These are phyloP conservation scores for Bertia moriformis DNA, from an alignment of 2,329 filamentous ascomycete genomes.

Conservation along the genomic window DNA sequence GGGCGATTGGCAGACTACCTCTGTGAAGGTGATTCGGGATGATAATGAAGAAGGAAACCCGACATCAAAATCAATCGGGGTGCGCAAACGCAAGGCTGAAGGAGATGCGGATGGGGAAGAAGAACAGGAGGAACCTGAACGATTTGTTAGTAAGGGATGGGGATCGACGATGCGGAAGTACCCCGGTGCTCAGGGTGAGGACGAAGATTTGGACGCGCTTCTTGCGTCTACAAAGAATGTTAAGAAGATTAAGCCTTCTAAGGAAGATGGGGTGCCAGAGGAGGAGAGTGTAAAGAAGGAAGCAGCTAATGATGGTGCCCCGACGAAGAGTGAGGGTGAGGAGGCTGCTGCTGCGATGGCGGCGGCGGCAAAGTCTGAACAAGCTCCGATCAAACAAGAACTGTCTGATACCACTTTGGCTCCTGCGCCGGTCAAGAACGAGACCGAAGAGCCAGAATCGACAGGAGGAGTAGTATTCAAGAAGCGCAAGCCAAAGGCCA, in stretches of 20 bases:
- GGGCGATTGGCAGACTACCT: not conserved
- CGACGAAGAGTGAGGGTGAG: not conserved
- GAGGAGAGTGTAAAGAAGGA: not conserved
- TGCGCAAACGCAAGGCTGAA: not conserved
- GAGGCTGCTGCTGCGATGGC: not conserved
- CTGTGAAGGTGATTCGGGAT: not conserved
- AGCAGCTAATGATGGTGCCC: not conserved
- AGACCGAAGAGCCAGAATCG: not conserved
- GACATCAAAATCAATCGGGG: not conserved
- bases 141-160: not conserved
- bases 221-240: not conserved
- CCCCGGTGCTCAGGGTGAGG: not conserved
- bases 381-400: not conserved
- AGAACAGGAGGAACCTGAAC: not conserved
- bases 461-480: not conserved
- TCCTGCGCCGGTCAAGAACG: not conserved
- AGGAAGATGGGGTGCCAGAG: no score
- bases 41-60: not conserved
- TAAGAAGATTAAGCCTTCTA: not conserved
- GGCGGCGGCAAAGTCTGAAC: not conserved
- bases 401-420: not conserved
- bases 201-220: constrained; percentile 1
- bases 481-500: constrained; percentile 1
- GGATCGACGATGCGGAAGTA: not conserved
- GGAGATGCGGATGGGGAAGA: not conserved